These are phyloP conservation scores for Zygotorulaspora chibaensis DNA, from an alignment of 805 yeast genomes.

Conservation along the genomic window DNA sequence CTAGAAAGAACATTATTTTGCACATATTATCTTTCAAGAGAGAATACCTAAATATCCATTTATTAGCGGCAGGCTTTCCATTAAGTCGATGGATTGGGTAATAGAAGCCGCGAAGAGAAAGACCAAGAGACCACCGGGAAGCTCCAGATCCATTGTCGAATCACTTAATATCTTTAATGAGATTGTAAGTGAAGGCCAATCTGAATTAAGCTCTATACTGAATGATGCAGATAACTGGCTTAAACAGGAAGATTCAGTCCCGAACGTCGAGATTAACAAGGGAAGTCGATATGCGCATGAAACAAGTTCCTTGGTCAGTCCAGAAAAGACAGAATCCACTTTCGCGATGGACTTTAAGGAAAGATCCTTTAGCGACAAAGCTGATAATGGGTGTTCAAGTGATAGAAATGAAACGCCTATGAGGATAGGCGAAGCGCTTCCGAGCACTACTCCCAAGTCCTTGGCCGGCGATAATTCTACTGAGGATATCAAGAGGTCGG, in stretches of 20 bases:
- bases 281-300: not conserved
- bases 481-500: slow-evolving; percentile 1
- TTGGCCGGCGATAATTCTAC: slow-evolving; percentile 7
- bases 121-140: slow-evolving; percentile 26
- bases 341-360: slow-evolving; percentile 3
- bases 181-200: slow-evolving; percentile 21
- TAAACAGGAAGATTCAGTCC: slow-evolving; percentile 9
- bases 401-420: slow-evolving; percentile 10
- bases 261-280: not conserved
- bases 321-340: slow-evolving; percentile 13
- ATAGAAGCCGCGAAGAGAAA: slow-evolving; percentile 29
- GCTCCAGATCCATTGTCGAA: slow-evolving; percentile 33
- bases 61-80: not conserved
- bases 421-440: slow-evolving; percentile 3
- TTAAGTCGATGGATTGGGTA: slow-evolving; percentile 31
- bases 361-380: slow-evolving; percentile 1
- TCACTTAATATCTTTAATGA: slow-evolving; percentile 29
- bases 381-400: slow-evolving; percentile 3
- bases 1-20: not conserved
- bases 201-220: slow-evolving; percentile 17
- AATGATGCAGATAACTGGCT: slow-evolving; percentile 24
- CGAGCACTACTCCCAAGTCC: slow-evolving; percentile 20
- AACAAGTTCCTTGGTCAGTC: slow-evolving; percentile 11
- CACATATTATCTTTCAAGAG: not conserved
- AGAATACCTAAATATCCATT: not conserved